Percentiles rank a stretch among this genome's conserved stretches.
These are phyloP conservation scores for Taiwanofungus camphoratus DNA, from an alignment of 1,284 basidiomycete species.

Conservation along the genomic window DNA sequence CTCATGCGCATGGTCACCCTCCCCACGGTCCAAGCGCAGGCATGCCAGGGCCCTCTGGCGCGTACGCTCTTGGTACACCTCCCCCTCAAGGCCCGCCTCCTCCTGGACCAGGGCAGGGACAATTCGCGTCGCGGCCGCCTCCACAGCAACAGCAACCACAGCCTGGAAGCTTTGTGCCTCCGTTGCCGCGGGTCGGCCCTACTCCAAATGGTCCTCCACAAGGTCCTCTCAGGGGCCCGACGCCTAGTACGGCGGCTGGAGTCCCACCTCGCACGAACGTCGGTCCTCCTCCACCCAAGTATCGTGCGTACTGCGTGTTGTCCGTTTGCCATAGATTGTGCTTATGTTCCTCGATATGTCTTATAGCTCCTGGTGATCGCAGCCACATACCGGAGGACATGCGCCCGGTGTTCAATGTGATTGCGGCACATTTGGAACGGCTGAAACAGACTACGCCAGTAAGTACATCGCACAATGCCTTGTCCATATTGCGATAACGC, in stretches of 20 bases:
- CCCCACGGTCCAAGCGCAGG: slow-evolving; percentile 7
- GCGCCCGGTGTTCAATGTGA: slow-evolving; percentile 62
- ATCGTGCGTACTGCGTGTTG: slow-evolving; percentile 58
- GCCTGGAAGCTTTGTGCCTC: slow-evolving; percentile 23
- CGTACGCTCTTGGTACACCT: slow-evolving; percentile 37
- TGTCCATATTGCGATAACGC: slow-evolving; percentile 12
- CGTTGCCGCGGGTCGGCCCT: slow-evolving; percentile 27
- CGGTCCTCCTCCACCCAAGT: slow-evolving; percentile 67
- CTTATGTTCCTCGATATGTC: slow-evolving; percentile 11
- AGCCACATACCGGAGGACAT: slow-evolving; percentile 80
- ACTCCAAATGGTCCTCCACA: slow-evolving; percentile 38
- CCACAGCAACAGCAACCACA: slow-evolving; percentile 28
- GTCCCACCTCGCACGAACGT: slow-evolving; percentile 28
- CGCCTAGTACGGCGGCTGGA: slow-evolving; percentile 32
- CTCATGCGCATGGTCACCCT: slow-evolving; percentile 18
- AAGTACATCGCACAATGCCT: slow-evolving; percentile 24
- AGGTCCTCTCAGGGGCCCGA: slow-evolving; percentile 31
- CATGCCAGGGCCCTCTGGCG: slow-evolving; percentile 25
- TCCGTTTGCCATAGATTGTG: slow-evolving; percentile 1
- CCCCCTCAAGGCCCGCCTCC: slow-evolving; percentile 30
- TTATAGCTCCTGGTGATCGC: slow-evolving; percentile 80
- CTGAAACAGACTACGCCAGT: slow-evolving; percentile 73
- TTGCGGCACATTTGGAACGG: slow-evolving; percentile 55
- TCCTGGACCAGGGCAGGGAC: slow-evolving; percentile 14
- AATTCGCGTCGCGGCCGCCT: slow-evolving; percentile 9